phyloP scores from a whole-genome alignment of 2,329 filamentous ascomycete genomes.

The Neopestalotiopsis sp. region DNA sequence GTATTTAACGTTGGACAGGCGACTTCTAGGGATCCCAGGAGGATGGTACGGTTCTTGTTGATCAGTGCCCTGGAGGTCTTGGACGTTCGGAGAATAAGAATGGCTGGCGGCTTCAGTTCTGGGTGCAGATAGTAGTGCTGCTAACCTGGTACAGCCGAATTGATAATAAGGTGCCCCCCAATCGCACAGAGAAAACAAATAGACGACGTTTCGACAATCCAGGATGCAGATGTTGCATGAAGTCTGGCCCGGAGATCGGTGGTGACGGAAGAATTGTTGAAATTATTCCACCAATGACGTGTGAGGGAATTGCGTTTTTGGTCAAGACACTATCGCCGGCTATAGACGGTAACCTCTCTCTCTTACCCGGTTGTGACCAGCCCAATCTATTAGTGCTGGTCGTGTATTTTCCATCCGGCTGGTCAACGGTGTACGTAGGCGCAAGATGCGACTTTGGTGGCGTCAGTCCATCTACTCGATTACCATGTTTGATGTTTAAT shows the following conservation, averaged over 20 bases:
- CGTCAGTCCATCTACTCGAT: not conserved
- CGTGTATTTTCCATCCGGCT: not conserved
- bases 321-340: not conserved
- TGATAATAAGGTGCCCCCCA: not conserved
- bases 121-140: not conserved
- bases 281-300: slow-evolving; percentile 16
- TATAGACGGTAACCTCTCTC: not conserved
- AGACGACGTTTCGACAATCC: not conserved
- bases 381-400: slow-evolving; percentile 1
- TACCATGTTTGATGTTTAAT: not conserved
- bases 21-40: not conserved
- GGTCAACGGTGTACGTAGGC: not conserved
- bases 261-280: slow-evolving; percentile 2
- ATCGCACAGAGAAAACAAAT: not conserved
- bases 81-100: not conserved
- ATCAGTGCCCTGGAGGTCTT: not conserved
- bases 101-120: not conserved
- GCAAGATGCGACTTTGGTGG: not conserved
- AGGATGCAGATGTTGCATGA: slow-evolving; percentile 3
- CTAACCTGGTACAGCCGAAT: not conserved
- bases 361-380: not conserved
- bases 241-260: not conserved
- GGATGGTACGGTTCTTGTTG: not conserved
- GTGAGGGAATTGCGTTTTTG: not conserved
- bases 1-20: not conserved